These are phyloP conservation scores for Fomitopsis palustris DNA, from an alignment of 1,284 basidiomycete species.

Conservation along the genomic window DNA sequence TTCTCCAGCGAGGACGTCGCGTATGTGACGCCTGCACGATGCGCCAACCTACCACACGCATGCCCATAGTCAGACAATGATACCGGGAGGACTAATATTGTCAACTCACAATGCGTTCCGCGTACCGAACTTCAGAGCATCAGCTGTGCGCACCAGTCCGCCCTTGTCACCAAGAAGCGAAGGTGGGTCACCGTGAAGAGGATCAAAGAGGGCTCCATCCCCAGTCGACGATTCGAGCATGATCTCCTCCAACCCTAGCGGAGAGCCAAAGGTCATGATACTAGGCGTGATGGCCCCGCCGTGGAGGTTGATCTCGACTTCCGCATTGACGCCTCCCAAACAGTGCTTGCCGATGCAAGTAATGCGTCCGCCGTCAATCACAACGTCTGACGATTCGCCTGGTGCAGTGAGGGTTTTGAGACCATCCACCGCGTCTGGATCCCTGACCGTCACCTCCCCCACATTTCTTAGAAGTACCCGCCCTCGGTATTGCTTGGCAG, in stretches of 20 bases:
- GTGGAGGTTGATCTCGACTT: slow-evolving; percentile 39
- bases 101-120: slow-evolving; percentile 64
- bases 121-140: slow-evolving; percentile 70
- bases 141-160: slow-evolving; percentile 61
- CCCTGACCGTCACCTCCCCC: slow-evolving; percentile 37
- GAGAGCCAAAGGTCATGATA: slow-evolving; percentile 57
- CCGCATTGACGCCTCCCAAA: slow-evolving; percentile 15
- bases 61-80: neutral
- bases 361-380: slow-evolving; percentile 26
- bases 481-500: slow-evolving; percentile 32
- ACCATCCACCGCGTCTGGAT: slow-evolving; percentile 15
- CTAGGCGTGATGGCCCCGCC: slow-evolving; percentile 56
- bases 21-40: slow-evolving; percentile 57
- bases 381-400: slow-evolving; percentile 16
- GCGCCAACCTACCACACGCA: slow-evolving; percentile 47
- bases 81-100: slow-evolving; percentile 2
- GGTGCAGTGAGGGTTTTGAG: slow-evolving; percentile 11
- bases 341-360: slow-evolving; percentile 20
- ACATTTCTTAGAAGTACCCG: slow-evolving; percentile 60
- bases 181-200: slow-evolving; percentile 40
- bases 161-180: slow-evolving; percentile 46
- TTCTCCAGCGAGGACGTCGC: slow-evolving; percentile 60
- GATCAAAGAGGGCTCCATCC: slow-evolving; percentile 60
- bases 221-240: slow-evolving; percentile 60
- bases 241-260: slow-evolving; percentile 60